A percentile compares a stretch with the other conserved stretches of the same genome.
Evolutionary conservation across 148 eudicot genomes (phyloP).

Genomic region (Nyssa sinensis): DNA sequence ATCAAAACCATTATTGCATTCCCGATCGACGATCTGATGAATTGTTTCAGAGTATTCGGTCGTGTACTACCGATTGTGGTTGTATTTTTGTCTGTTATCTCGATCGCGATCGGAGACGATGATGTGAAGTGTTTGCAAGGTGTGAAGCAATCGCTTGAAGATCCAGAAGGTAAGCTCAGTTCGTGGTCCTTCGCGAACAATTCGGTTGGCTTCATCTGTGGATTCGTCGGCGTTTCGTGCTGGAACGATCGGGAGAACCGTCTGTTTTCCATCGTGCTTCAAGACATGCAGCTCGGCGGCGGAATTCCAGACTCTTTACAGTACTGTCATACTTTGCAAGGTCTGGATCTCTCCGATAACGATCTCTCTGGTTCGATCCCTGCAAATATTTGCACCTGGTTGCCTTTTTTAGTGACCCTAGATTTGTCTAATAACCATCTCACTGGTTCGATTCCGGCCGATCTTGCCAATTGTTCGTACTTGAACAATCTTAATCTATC

Average conservation of each 20-base stretch:
- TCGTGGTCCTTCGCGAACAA: conserved; percentile 47
- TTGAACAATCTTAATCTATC: conserved; percentile 43
- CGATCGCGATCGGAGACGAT: conserved; percentile 30
- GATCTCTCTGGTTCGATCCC: conserved; percentile 59
- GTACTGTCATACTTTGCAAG: conserved; percentile 45
- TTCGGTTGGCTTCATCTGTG: conserved; percentile 44
- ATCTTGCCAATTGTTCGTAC: conserved; percentile 53
- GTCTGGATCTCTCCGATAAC: conserved; percentile 45
- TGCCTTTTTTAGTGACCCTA: conserved; percentile 52
- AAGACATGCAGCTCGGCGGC: conserved; percentile 35
- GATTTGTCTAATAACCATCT: conserved; percentile 49
- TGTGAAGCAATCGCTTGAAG: conserved; percentile 35
- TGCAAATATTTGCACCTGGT: conserved; percentile 53
- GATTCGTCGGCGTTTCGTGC: conserved; percentile 54
- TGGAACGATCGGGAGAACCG: conserved; percentile 73
- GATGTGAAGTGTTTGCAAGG: conserved; percentile 56
- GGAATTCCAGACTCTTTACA: conserved; percentile 35
- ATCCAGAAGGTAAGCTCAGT: conserved; percentile 31
- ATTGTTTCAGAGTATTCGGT: not conserved
- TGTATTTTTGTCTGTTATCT: conserved; percentile 2
- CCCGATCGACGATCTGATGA: not conserved
- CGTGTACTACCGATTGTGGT: not conserved
- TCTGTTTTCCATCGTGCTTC: conserved; percentile 40
- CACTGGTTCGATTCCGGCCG: conserved; percentile 47
- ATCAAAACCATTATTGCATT: not conserved